Conservation (phyloP, 192 early-diverging fungal genomes). For the Tieghemiomyces parasiticus region DNA sequence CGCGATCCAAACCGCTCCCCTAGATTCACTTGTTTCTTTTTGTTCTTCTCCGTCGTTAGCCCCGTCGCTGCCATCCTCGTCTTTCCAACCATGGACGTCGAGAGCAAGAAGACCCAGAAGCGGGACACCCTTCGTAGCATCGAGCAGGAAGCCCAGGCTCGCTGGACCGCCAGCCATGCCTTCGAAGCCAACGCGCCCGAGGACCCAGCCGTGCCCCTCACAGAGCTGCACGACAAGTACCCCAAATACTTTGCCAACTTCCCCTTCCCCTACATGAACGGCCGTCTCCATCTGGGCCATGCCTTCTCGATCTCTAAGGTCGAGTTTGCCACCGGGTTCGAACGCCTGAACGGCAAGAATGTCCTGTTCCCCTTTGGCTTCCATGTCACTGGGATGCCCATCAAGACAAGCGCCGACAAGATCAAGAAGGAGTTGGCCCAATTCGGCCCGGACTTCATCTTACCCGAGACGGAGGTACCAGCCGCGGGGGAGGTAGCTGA, state of each 20-base stretch:
- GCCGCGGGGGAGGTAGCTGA: conserved; percentile 7
- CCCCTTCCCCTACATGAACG: conserved; percentile 96
- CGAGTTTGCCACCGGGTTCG: conserved; percentile 91
- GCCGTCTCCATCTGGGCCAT: conserved; percentile 86
- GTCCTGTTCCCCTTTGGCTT: conserved; percentile 93
- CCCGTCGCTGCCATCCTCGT: no score
- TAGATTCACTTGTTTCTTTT: no score
- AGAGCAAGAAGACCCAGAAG: conserved; percentile 43
- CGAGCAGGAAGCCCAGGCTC: conserved; percentile 56
- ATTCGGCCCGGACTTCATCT: conserved; percentile 29
- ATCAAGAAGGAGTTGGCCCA: conserved; percentile 30
- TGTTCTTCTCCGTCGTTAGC: no score
- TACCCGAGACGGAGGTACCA: conserved; percentile 16
- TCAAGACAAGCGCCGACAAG: conserved; percentile 59
- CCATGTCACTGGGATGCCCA: conserved; percentile 99
- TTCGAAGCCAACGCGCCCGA: conserved; percentile 83
- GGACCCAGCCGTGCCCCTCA: conserved; percentile 29
- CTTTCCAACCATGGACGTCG: conserved; percentile 6
- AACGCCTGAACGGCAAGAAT: conserved; percentile 82
- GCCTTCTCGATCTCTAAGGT: conserved; percentile 92
- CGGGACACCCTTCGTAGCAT: conserved; percentile 59
- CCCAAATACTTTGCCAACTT: conserved; percentile 94
- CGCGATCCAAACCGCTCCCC: no score
- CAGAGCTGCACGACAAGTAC: conserved; percentile 39
- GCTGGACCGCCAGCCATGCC: conserved; percentile 59